A percentile compares a stretch with the other conserved stretches of the same genome.
Conservation (phyloP, 2,329 filamentous ascomycete genomes). For the Pestalotiopsis sp. region DNA sequence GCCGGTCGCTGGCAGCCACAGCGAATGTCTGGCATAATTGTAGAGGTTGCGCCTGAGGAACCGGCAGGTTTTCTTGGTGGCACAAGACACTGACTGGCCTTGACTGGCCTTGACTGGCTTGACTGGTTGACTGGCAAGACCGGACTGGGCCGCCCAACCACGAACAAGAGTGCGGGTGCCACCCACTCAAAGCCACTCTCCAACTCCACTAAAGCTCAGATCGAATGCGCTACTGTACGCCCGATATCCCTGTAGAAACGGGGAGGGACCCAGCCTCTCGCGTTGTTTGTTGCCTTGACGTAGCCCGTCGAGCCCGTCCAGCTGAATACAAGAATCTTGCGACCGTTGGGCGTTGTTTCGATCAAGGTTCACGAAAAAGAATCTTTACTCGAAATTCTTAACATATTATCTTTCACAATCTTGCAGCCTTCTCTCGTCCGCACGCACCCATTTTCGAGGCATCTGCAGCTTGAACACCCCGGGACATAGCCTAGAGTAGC, state of each 20-base stretch:
- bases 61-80: neutral
- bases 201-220: neutral
- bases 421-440: neutral
- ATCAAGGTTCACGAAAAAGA: neutral
- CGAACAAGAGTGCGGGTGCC: neutral
- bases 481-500: neutral
- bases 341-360: neutral
- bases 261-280: constrained; percentile 1
- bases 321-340: neutral
- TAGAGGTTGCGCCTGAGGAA: neutral
- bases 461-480: neutral
- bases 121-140: too few species aligned
- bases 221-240: neutral
- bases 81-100: neutral
- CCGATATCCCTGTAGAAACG: neutral
- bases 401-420: neutral
- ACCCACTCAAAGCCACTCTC: neutral
- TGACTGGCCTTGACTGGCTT: neutral
- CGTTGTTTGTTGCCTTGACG: constrained; percentile 3
- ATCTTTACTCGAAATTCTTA: neutral
- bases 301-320: neutral
- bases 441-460: neutral
- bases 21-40: neutral
- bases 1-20: neutral
- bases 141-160: neutral